Evolutionary conservation across 768 basidiomycete genomes (phyloP), one percentile per base, ranked within the genome.

Genomic region (Termitomyces sp.): DNA sequence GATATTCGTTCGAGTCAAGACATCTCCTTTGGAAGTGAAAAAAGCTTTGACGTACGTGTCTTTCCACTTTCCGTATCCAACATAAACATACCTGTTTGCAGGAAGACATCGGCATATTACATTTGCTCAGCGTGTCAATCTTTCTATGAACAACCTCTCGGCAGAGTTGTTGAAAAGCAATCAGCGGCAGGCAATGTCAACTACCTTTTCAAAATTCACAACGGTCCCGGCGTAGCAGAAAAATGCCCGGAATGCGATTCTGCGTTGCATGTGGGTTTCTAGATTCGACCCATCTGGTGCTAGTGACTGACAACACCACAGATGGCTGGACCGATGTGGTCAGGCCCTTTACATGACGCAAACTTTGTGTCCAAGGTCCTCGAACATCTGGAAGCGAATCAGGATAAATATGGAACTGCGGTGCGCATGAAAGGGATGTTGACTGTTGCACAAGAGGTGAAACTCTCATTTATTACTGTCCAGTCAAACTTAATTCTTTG

Each of bases 321-420:
- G 93, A 68, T 94, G 36, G 92, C 90, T 20, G 97, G 97, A 1
- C 97, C 97, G 0, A 95, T 99, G 91, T 98, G 97, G 97, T 86
- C 89, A 5, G 94, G 88, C 1, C 83, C 88, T 1, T 72, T 99
- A 24, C 97, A 99, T 65, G 81, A 94, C 67, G 63, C 74, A 1
- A 76, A 75, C 6, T 99, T 98, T 64, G 79, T 93, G 5, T 68
- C 73, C n/a, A 82, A 83, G 61, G 86, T 96, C 14, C 74, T 97
- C 31, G 75, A 80, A 22, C 90, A 94, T 64, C 74, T 95, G 13
- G 83, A 87, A 56, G 70, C 68, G 16, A 80, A 87, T 60, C 68
- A 81, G 60, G 75, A 77, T 41, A 79, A 79, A 41, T 98, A 94
- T 66, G 87, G 88, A 10, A 98, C 95, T 0, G 78, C 82, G 16